These are phyloP conservation scores for Xylaria sp. DNA, from an alignment of 2,329 filamentous ascomycete genomes.

Conservation along the genomic window DNA sequence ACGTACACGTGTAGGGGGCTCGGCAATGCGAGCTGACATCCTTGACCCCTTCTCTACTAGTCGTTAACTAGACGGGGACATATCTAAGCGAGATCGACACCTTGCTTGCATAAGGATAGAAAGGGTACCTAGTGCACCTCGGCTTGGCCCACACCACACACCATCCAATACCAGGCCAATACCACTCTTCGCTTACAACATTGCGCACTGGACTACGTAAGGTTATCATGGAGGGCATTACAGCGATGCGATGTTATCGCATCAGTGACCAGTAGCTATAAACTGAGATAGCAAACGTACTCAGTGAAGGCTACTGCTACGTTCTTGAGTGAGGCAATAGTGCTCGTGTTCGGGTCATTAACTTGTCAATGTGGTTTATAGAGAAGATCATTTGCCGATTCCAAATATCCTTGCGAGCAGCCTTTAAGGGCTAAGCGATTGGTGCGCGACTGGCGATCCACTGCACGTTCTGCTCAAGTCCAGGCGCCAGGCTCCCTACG, in stretches of 20 bases:
- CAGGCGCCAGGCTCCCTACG: constrained; percentile 11
- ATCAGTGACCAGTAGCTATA: not conserved
- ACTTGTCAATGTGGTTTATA: not conserved
- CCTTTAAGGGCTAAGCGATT: constrained; percentile 27
- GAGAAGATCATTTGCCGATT: constrained; percentile 22
- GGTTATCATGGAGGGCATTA: not conserved
- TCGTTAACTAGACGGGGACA: no score
- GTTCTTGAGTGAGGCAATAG: not conserved
- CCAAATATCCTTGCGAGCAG: constrained; percentile 29
- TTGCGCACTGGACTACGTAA: not conserved
- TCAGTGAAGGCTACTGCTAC: not conserved
- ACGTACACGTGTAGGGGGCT: constrained; percentile 3
- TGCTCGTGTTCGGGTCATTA: constrained; percentile 13
- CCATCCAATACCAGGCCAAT: not conserved
- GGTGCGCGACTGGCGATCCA: constrained; percentile 12
- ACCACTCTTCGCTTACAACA: constrained; percentile 12
- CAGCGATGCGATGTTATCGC: not conserved
- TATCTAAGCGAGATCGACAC: constrained; percentile 14
- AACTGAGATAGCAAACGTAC: not conserved
- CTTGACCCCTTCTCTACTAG: constrained; percentile 2
- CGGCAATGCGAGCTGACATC: constrained; percentile 26
- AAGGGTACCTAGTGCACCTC: constrained; percentile 9
- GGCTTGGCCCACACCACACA: constrained; percentile 11
- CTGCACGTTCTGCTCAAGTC: constrained; percentile 8
- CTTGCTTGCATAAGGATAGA: constrained; percentile 24